Evolutionary conservation across 2,329 filamentous ascomycete genomes (phyloP), one percentile per base, ranked within the genome.

Genomic region (Microdochium nivale): DNA sequence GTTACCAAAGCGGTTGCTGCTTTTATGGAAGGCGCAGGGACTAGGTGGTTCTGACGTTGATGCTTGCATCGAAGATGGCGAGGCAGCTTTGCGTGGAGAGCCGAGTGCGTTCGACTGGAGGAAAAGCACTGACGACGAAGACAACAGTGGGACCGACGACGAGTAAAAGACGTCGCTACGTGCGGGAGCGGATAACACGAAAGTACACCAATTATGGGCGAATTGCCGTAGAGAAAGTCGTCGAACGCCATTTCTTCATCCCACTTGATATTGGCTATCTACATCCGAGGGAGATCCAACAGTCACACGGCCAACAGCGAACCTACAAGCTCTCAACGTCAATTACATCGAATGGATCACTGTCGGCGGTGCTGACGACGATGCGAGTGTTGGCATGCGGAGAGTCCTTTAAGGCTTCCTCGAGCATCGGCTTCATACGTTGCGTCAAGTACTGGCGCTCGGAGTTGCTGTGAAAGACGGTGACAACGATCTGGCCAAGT

Each of bases 391-490:
- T 79, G 23, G 74, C 71, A 2, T 62, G 59, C 40, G 66, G 64
- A 57, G 79, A 77, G 48, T 73, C 68, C 50, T 68, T 71, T 32
- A 96, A 67, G 54, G 74, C 69, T 37, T 73, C 72, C 59, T 83
- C 73, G 60, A 96, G 70, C 66, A 83, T 81, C 19, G 75, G 74
- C 60, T 78, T 78, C 71, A 99, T 78, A 47, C 87, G 81, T 53
- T 84, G 77, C 53, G 78, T 78, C 60, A 99, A 69, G 64, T 92
- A 99, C 0, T 83, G 85, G 33, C 94, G 76, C 73, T 99, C 94
- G 0, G 88, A 94, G 67, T 97, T 97, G 60, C 87, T 92, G 67
- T 99, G 94, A 61, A 96, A 95, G 48, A 95, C 77, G 40, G 86
- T 87, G 49, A 97, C 80, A 1, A 97, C 88, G 51, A 83, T 86